Percentiles rank a stretch among this genome's conserved stretches.
Conservation (phyloP, 2,329 filamentous ascomycete species). For the Verticillium zaregamsianum region DNA sequence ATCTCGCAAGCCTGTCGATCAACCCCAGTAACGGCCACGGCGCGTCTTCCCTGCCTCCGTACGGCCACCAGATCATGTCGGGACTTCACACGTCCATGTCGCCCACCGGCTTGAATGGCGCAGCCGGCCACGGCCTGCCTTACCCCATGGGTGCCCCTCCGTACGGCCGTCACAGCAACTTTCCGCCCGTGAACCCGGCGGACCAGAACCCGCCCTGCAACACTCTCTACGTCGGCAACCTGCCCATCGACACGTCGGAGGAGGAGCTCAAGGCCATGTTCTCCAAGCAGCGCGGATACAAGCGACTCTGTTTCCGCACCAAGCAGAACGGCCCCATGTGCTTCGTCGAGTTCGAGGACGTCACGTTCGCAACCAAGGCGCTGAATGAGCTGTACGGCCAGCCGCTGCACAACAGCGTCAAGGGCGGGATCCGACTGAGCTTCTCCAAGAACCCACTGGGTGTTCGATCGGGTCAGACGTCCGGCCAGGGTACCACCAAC, state of each 20-base stretch:
- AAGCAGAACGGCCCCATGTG: slow-evolving; percentile 98
- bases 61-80: slow-evolving; percentile 29
- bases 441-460: slow-evolving; percentile 97
- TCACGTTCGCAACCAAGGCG: slow-evolving; percentile 86
- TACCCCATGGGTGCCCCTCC: slow-evolving; percentile 27
- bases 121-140: slow-evolving; percentile 21
- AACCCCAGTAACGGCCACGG: slow-evolving; percentile 50
- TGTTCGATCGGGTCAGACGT: slow-evolving; percentile 73
- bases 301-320: slow-evolving; percentile 88
- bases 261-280: slow-evolving; percentile 95
- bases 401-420: slow-evolving; percentile 83
- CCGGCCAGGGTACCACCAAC: slow-evolving; percentile 35
- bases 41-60: slow-evolving; percentile 50
- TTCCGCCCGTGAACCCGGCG: slow-evolving; percentile 86
- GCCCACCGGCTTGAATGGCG: slow-evolving; percentile 46
- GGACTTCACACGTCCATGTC: slow-evolving; percentile 48
- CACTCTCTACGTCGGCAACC: slow-evolving; percentile 94
- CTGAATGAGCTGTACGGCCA: slow-evolving; percentile 86
- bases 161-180: slow-evolving; percentile 50
- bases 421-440: slow-evolving; percentile 90
- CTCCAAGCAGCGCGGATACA: slow-evolving; percentile 90
- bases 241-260: slow-evolving; percentile 88
- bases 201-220: slow-evolving; percentile 98
- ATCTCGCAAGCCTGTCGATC: slow-evolving; percentile 67
- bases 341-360: slow-evolving; percentile 96